Percentiles rank a stretch among this genome's conserved stretches.
These are phyloP conservation scores for Chromosphaera perkinsii DNA, from an alignment of 208 protist genomes.

Conservation along the genomic window DNA sequence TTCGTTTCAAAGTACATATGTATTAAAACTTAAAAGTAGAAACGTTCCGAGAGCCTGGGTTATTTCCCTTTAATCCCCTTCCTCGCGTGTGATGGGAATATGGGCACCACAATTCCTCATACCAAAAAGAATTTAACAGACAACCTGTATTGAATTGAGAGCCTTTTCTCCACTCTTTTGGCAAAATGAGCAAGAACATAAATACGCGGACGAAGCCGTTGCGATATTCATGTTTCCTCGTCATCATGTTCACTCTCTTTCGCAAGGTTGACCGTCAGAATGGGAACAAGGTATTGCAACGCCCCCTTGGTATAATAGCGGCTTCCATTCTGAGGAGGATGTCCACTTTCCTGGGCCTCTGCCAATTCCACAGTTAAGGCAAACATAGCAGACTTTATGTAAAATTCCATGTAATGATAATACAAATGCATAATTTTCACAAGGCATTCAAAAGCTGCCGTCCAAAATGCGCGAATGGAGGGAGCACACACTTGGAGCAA, in stretches of 20 bases:
- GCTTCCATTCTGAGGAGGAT: neutral
- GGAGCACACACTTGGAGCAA: too few relatives aligned
- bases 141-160: too few relatives aligned
- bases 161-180: too few relatives aligned
- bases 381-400: constrained; percentile 15
- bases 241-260: constrained; percentile 3
- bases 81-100: too few relatives aligned
- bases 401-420: constrained; percentile 19
- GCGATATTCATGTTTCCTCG: constrained; percentile 4
- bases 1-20: too few relatives aligned
- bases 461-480: too few relatives aligned
- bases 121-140: too few relatives aligned
- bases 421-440: constrained; percentile 7
- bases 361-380: neutral
- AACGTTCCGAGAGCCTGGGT: too few relatives aligned
- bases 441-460: constrained; percentile 10
- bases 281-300: constrained; percentile 1
- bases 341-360: constrained; percentile 1
- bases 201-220: neutral
- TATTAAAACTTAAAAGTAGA: too few relatives aligned
- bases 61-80: too few relatives aligned
- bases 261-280: constrained; percentile 1
- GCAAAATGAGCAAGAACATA: too few relatives aligned
- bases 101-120: too few relatives aligned
- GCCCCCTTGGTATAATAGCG: constrained; percentile 16